Evolutionary conservation across 768 basidiomycete species (phyloP).

Genomic region (Polyporus arcularius): DNA sequence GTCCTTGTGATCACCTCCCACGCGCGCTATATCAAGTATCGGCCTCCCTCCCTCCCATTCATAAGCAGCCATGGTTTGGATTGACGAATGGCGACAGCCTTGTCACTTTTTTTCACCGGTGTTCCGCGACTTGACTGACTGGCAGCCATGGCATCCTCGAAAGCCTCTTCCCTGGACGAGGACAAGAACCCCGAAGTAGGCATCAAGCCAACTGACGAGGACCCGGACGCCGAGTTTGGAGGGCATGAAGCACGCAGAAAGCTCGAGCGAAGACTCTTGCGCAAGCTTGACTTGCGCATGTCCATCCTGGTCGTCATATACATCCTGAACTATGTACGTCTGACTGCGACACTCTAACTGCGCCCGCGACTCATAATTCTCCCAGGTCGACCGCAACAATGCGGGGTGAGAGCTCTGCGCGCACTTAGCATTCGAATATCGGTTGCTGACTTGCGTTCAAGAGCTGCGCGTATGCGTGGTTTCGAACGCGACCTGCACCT

Average conservation of each 20-base stretch:
- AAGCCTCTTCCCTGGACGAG: slow-evolving; percentile 5
- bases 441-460: slow-evolving; percentile 24
- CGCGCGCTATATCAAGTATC: background rate
- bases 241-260: slow-evolving; percentile 36
- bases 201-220: slow-evolving; percentile 9
- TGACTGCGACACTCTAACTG: background rate
- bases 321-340: slow-evolving; percentile 49
- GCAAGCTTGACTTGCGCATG: slow-evolving; percentile 47
- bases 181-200: slow-evolving; percentile 7
- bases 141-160: slow-evolving; percentile 12
- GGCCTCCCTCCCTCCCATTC: background rate
- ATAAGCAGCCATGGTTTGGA: slow-evolving; percentile 7
- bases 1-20: slow-evolving; percentile 16
- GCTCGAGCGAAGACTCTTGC: slow-evolving; percentile 45
- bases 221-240: slow-evolving; percentile 38
- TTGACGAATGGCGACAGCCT: background rate
- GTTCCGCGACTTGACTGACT: background rate
- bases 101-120: background rate
- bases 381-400: slow-evolving; percentile 71
- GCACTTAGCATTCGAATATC: background rate
- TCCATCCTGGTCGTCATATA: slow-evolving; percentile 47
- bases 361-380: background rate
- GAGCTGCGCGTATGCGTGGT: slow-evolving; percentile 72
- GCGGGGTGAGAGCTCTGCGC: slow-evolving; percentile 43
- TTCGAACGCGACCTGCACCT: slow-evolving; percentile 69